Conservation (phyloP, 768 basidiomycete species). For the Amanita molliuscula region DNA sequence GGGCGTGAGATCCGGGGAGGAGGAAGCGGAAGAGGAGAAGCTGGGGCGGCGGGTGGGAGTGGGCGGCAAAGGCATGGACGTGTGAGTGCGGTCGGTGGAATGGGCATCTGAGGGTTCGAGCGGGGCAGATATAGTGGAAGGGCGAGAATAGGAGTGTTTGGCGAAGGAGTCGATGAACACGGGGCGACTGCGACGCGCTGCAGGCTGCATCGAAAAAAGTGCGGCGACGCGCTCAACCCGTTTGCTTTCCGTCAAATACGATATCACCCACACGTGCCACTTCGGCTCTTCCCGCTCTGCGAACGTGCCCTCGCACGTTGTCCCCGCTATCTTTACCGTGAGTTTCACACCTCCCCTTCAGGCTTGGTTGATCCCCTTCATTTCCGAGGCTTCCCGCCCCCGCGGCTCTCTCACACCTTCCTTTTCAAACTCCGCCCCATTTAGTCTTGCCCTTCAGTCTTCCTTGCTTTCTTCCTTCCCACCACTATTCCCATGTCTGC, state of each 20-base stretch:
- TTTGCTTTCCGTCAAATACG: slow-evolving; percentile 9
- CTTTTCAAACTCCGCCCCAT: background rate
- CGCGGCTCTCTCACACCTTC: background rate
- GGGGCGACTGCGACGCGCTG: slow-evolving; percentile 1
- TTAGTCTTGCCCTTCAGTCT: background rate
- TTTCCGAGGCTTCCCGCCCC: background rate
- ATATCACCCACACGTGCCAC: slow-evolving; percentile 21
- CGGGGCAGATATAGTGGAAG: slow-evolving; percentile 8
- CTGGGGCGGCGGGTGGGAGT: slow-evolving; percentile 22
- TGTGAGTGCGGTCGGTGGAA: slow-evolving; percentile 30
- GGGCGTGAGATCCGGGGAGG: slow-evolving; percentile 16
- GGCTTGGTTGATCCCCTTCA: background rate
- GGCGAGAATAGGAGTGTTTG: slow-evolving; percentile 4
- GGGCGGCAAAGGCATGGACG: slow-evolving; percentile 16
- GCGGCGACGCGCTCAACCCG: background rate
- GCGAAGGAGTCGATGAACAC: background rate
- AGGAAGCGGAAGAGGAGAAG: slow-evolving; percentile 24
- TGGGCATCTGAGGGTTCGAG: slow-evolving; percentile 32
- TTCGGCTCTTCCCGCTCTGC: slow-evolving; percentile 19
- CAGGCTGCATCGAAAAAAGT: slow-evolving; percentile 2
- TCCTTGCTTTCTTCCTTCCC: background rate
- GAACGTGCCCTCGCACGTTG: slow-evolving; percentile 15
- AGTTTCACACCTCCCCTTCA: background rate
- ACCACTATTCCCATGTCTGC: background rate
- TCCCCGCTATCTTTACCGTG: slow-evolving; percentile 1